These are phyloP conservation scores for Sporothrix pseudoabietina DNA, from an alignment of 2,329 filamentous ascomycete species.

Conservation along the genomic window DNA sequence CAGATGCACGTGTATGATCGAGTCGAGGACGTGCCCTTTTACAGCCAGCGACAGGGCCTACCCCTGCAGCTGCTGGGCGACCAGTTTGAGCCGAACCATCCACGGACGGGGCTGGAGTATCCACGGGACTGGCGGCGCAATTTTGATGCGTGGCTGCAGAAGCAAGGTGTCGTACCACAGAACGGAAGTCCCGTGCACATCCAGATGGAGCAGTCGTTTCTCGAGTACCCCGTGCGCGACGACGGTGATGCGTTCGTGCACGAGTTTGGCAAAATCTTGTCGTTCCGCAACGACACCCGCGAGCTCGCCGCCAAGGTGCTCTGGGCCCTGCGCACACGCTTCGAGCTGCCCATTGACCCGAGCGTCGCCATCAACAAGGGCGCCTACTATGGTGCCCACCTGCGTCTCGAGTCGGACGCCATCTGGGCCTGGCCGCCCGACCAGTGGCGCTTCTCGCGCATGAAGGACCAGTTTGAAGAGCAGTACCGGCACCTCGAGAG, in stretches of 20 bases:
- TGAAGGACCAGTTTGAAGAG: conserved; percentile 41
- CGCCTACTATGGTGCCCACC: conserved; percentile 42
- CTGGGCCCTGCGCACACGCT: conserved; percentile 35
- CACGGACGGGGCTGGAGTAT: conserved; percentile 35
- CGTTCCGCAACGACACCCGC: conserved; percentile 41
- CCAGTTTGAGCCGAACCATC: conserved; percentile 42
- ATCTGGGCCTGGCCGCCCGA: conserved; percentile 40
- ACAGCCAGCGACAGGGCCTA: conserved; percentile 32
- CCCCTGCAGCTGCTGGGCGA: conserved; percentile 38
- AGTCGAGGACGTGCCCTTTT: conserved; percentile 39
- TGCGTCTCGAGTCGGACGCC: conserved; percentile 42
- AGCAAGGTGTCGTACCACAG: conserved; percentile 34
- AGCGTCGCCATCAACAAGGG: conserved; percentile 34
- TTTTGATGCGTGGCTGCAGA: conserved; percentile 40
- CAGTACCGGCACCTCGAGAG: conserved; percentile 38
- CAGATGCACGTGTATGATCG: conserved; percentile 39
- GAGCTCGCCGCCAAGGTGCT: conserved; percentile 40
- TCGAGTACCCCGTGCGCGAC: conserved; percentile 44
- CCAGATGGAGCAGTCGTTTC: conserved; percentile 41
- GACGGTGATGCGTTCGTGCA: conserved; percentile 43
- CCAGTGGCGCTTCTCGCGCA: conserved; percentile 41
- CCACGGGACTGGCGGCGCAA: conserved; percentile 38
- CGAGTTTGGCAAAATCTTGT: conserved; percentile 43
- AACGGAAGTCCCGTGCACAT: conserved; percentile 38
- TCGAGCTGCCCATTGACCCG: conserved; percentile 37